Percentiles rank a stretch among this genome's conserved stretches.
Evolutionary conservation across 805 yeast species (phyloP).

Genomic region (Ogataea zsoltii): DNA sequence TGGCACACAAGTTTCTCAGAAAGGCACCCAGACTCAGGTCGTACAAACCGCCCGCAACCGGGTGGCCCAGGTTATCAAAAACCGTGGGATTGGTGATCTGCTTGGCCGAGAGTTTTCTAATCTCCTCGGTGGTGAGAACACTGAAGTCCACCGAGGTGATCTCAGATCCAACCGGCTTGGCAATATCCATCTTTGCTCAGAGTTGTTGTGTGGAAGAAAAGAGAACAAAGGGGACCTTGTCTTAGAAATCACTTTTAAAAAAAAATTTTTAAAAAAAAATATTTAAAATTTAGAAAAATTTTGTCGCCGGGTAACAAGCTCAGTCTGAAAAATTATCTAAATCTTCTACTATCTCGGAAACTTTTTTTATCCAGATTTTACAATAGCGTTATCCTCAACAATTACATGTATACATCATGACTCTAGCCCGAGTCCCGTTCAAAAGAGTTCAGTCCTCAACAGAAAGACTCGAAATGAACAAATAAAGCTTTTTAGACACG

Average conservation of each 20-base stretch:
- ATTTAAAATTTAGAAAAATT: not conserved
- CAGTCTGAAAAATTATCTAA: too few relatives aligned
- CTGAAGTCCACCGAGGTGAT: conserved; percentile 91
- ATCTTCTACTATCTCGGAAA: too few relatives aligned
- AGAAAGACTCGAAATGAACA: too few relatives aligned
- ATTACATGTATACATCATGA: conserved; percentile 2
- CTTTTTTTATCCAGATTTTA: too few relatives aligned
- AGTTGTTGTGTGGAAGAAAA: conserved; percentile 1
- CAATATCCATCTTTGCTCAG: conserved; percentile 73
- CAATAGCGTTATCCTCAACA: not conserved
- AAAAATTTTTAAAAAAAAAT: not conserved
- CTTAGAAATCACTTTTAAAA: not conserved
- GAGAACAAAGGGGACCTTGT: not conserved
- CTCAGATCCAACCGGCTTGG: conserved; percentile 95
- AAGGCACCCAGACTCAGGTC: conserved; percentile 97
- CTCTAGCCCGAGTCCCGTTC: too few relatives aligned
- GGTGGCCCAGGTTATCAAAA: conserved; percentile 95
- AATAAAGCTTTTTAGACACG: too few relatives aligned
- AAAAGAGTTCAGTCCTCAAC: not conserved
- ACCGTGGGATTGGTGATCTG: conserved; percentile 95
- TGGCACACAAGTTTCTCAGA: conserved; percentile 81
- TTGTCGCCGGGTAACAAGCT: conserved; percentile 3
- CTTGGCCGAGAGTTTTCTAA: conserved; percentile 85
- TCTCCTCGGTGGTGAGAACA: conserved; percentile 76
- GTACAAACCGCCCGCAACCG: conserved; percentile 89